Conservation (phyloP, 768 basidiomycete species). For the Lactifluus volemus region DNA sequence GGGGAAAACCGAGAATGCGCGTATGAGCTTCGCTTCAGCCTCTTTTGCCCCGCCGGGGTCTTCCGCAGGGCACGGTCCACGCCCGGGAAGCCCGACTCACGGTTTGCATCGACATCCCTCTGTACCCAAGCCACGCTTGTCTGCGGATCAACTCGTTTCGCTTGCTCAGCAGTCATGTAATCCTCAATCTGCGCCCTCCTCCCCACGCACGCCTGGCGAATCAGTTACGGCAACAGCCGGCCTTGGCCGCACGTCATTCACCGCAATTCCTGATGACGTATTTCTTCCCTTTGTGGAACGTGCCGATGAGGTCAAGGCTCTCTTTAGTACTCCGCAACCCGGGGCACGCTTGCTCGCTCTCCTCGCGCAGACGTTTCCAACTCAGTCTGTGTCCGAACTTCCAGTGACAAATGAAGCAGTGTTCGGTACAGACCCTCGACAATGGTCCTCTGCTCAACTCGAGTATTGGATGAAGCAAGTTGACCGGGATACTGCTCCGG, state of each 20-base stretch:
- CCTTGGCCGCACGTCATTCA: conserved; percentile 49
- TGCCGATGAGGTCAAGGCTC: conserved; percentile 58
- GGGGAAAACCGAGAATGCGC: conserved; percentile 24
- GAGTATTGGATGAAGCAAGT: conserved; percentile 56
- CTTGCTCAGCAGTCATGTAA: conserved; percentile 56
- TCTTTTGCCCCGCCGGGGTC: conserved; percentile 39
- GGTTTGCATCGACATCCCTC: conserved; percentile 37
- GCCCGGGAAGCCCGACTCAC: conserved; percentile 23
- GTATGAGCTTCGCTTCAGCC: conserved; percentile 58
- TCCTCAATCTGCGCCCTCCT: conserved; percentile 28
- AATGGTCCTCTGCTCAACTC: conserved; percentile 70
- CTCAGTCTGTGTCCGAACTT: conserved; percentile 22
- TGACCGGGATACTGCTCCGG: conserved; percentile 54
- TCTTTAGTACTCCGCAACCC: conserved; percentile 51
- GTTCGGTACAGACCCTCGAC: conserved; percentile 43
- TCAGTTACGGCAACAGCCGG: conserved; percentile 14
- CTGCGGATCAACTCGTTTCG: conserved; percentile 68
- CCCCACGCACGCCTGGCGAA: conserved; percentile 20
- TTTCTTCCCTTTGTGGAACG: conserved; percentile 85
- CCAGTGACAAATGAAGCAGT: conserved; percentile 22
- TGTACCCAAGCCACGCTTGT: conserved; percentile 32
- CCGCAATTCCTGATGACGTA: conserved; percentile 64
- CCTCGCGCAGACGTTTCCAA: conserved; percentile 56
- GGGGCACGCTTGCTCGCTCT: conserved; percentile 66
- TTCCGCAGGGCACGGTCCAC: conserved; percentile 20